These are phyloP conservation scores for Penicillium sp. DNA, from an alignment of 2,329 filamentous ascomycete genomes.

Conservation along the genomic window DNA sequence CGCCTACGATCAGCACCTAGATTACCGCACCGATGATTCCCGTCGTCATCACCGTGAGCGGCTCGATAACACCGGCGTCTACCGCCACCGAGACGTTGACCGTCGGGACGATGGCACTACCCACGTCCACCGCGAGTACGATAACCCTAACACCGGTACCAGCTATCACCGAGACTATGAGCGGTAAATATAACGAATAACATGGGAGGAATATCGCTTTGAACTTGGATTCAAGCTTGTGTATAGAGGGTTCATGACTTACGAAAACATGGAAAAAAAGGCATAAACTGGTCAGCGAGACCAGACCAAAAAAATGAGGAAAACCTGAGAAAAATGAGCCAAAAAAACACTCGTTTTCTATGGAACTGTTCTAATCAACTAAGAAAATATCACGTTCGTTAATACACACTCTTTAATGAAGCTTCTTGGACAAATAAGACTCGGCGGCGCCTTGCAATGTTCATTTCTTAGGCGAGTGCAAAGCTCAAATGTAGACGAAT, in stretches of 20 bases:
- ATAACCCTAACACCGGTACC: conserved; percentile 20
- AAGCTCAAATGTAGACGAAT: neutral
- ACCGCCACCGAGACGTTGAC: conserved; percentile 39
- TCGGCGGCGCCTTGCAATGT: neutral
- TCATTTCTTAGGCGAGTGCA: too few relatives aligned
- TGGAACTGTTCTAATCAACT: conserved; percentile 1
- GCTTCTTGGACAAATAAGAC: neutral
- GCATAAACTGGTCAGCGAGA: neutral
- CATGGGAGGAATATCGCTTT: conserved; percentile 1
- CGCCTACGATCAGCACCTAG: conserved; percentile 39
- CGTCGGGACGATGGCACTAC: conserved; percentile 31
- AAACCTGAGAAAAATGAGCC: neutral
- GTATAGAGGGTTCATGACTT: conserved; percentile 13
- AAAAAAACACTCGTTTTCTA: conserved; percentile 12
- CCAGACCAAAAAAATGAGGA: neutral
- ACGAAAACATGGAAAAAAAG: conserved; percentile 12
- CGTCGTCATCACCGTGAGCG: conserved; percentile 37
- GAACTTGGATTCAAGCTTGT: conserved; percentile 11
- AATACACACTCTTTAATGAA: conserved; percentile 4
- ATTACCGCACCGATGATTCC: conserved; percentile 31
- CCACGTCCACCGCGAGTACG: conserved; percentile 36
- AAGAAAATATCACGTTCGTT: conserved; percentile 11
- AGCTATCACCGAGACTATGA: conserved; percentile 39
- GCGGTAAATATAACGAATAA: conserved; percentile 14
- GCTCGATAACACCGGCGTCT: conserved; percentile 32